Evolutionary conservation across 192 early-diverging fungal species (phyloP).

Genomic region (Coemansia sp.): DNA sequence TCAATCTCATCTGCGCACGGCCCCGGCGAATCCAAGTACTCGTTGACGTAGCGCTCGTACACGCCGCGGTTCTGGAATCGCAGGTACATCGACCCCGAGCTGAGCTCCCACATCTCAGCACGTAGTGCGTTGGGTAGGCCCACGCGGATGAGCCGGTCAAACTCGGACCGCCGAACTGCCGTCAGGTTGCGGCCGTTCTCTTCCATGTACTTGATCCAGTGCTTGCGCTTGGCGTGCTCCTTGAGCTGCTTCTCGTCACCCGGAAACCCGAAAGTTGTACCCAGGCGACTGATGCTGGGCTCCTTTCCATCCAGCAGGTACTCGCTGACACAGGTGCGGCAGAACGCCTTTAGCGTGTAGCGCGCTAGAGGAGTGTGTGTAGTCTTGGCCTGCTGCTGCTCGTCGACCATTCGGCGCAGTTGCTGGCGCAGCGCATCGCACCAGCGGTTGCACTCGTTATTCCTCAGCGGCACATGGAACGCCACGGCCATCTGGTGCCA

Average conservation of each 20-base stretch:
- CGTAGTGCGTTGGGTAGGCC: conserved; percentile 83
- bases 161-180: conserved; percentile 68
- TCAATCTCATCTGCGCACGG: conserved; percentile 91
- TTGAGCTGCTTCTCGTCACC: conserved; percentile 27
- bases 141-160: conserved; percentile 82
- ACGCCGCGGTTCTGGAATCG: conserved; percentile 80
- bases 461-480: conserved; percentile 71
- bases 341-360: conserved; percentile 45
- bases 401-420: conserved; percentile 66
- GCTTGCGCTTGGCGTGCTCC: conserved; percentile 25
- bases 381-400: conserved; percentile 65
- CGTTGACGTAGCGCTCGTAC: conserved; percentile 53
- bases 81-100: conserved; percentile 80
- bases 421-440: conserved; percentile 70
- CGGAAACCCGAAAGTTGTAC: conserved; percentile 45
- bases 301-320: conserved; percentile 29
- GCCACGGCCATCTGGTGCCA: conserved; percentile 89
- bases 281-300: conserved; percentile 14
- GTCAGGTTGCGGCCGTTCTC: conserved; percentile 89
- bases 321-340: conserved; percentile 72
- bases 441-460: conserved; percentile 67
- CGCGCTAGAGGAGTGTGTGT: conserved; percentile 25
- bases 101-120: conserved; percentile 92
- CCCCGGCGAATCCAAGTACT: conserved; percentile 66
- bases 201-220: conserved; percentile 45